phyloP scores from a whole-genome alignment of 805 yeast genomes.

The Candida sanyiensis region DNA sequence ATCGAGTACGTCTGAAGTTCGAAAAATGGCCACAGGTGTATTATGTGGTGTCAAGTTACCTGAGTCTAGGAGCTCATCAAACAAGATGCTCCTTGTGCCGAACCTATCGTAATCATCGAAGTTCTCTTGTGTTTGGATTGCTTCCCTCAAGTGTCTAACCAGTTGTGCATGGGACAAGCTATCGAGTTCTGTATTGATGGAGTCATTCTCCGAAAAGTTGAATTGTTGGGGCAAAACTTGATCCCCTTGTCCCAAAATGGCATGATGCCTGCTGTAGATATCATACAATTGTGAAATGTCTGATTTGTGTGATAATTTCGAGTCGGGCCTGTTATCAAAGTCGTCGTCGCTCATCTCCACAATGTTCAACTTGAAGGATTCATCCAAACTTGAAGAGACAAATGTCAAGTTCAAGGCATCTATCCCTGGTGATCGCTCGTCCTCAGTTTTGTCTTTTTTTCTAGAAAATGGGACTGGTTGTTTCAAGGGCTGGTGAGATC shows the following conservation, averaged over 20 bases:
- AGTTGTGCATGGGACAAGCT: background rate
- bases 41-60: slow-evolving; percentile 2
- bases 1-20: background rate
- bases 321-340: background rate
- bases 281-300: too few relatives aligned
- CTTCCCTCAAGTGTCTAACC: background rate
- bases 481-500: background rate
- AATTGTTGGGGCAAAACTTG: slow-evolving; percentile 8
- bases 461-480: background rate
- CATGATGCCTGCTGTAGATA: too few relatives aligned
- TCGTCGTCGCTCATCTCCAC: slow-evolving; percentile 6
- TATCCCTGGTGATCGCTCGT: background rate
- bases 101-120: slow-evolving; percentile 3
- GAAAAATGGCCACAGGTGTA: background rate
- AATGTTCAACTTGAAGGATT: slow-evolving; percentile 7
- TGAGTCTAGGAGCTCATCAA: background rate
- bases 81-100: background rate
- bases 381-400: slow-evolving; percentile 3
- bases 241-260: too few relatives aligned
- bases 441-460: too few relatives aligned
- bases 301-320: too few relatives aligned
- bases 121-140: background rate
- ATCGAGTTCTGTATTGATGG: background rate
- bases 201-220: background rate
- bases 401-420: slow-evolving; percentile 1